Conservation (phyloP, 805 yeast species). For the Candida dendrica region DNA sequence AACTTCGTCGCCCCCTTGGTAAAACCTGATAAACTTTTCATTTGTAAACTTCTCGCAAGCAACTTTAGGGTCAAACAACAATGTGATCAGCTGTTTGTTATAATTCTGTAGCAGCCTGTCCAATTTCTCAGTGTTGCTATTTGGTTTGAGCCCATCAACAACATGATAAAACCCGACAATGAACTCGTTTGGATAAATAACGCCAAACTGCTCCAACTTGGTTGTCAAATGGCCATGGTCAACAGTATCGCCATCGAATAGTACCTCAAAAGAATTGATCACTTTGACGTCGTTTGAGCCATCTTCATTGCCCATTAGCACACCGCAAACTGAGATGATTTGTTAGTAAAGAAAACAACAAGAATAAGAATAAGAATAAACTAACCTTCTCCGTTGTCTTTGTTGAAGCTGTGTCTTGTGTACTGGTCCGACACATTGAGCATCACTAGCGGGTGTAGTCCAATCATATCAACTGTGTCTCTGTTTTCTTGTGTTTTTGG, state of each 20-base stretch:
- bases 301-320: neutral
- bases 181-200: constrained; percentile 2
- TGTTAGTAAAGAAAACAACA: neutral
- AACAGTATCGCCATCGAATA: neutral
- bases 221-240: neutral
- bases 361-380: too few relatives aligned
- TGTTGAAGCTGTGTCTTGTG: neutral
- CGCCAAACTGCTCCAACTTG: constrained; percentile 1
- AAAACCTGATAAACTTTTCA: neutral
- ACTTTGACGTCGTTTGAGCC: neutral
- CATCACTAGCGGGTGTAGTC: constrained; percentile 2
- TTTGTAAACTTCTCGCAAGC: constrained; percentile 1
- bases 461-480: too few relatives aligned
- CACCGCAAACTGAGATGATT: neutral
- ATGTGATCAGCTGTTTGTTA: neutral
- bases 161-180: constrained; percentile 2
- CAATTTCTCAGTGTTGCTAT: neutral
- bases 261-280: neutral
- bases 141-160: neutral
- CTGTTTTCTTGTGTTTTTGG: too few relatives aligned
- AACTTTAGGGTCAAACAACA: constrained; percentile 1
- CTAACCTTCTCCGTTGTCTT: neutral
- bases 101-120: neutral
- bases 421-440: constrained; percentile 3
- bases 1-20: neutral